phyloP scores from a whole-genome alignment of 2,329 filamentous ascomycete species.

The Immersiporthe knoxdaviesiana region DNA sequence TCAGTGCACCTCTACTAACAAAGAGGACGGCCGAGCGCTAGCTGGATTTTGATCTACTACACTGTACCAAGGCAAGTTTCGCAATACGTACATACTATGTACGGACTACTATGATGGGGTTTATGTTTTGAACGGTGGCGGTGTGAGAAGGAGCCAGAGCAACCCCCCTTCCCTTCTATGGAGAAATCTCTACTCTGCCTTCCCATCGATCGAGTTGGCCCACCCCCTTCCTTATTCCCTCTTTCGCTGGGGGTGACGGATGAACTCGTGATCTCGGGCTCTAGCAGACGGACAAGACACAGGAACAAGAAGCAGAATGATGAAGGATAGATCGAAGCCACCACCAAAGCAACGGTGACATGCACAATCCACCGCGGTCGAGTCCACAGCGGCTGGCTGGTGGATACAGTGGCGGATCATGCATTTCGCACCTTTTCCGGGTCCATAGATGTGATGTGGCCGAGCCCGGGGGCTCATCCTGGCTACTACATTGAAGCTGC shows the following conservation, averaged over 20 bases:
- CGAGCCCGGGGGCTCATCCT: background rate
- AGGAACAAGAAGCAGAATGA: background rate
- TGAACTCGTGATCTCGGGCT: background rate
- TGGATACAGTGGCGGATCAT: slow-evolving; percentile 12
- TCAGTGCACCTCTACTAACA: slow-evolving; percentile 10
- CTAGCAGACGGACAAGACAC: background rate
- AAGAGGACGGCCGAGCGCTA: slow-evolving; percentile 1
- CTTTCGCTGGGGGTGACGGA: background rate
- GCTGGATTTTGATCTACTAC: background rate
- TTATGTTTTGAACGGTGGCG: slow-evolving; percentile 5
- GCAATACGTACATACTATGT: background rate
- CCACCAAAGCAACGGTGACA: slow-evolving; percentile 6
- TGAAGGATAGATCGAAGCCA: slow-evolving; percentile 5
- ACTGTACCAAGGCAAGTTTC: background rate
- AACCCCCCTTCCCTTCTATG: too few relatives aligned
- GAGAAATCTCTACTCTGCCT: background rate
- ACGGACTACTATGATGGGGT: background rate
- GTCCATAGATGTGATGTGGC: slow-evolving; percentile 13
- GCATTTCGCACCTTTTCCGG: slow-evolving; percentile 8
- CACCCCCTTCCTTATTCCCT: slow-evolving; percentile 1
- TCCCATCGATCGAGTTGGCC: background rate
- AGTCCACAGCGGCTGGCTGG: slow-evolving; percentile 19
- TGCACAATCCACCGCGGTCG: slow-evolving; percentile 7
- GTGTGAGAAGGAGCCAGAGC: slow-evolving; percentile 1
- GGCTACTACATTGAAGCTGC: background rate